These are phyloP conservation scores for Dissophora globulifera DNA, from an alignment of 192 early-diverging fungal genomes.

Conservation along the genomic window DNA sequence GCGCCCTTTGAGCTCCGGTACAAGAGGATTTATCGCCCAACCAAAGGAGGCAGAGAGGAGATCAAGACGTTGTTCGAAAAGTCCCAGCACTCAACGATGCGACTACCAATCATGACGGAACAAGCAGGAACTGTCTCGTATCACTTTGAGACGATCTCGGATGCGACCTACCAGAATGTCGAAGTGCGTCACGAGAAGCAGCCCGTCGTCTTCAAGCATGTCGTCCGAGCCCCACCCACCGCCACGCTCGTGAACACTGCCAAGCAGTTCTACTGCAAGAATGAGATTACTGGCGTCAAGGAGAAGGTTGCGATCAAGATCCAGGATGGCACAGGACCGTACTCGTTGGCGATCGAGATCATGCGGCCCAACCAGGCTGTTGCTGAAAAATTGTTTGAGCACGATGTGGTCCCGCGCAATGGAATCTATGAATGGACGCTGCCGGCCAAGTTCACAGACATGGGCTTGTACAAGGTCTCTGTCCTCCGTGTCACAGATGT, in stretches of 20 bases:
- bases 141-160: slow-evolving; percentile 28
- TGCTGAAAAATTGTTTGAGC: slow-evolving; percentile 31
- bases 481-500: slow-evolving; percentile 27
- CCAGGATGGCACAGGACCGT: slow-evolving; percentile 33
- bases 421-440: slow-evolving; percentile 42
- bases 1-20: slow-evolving; percentile 30
- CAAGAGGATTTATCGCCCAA: slow-evolving; percentile 13
- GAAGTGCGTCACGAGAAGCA: slow-evolving; percentile 26
- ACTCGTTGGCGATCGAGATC: slow-evolving; percentile 34
- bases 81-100: slow-evolving; percentile 42
- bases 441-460: slow-evolving; percentile 37
- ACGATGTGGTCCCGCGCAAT: slow-evolving; percentile 29
- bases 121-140: slow-evolving; percentile 19
- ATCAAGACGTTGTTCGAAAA: background rate
- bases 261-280: slow-evolving; percentile 36
- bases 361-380: slow-evolving; percentile 27
- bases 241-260: slow-evolving; percentile 27
- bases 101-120: slow-evolving; percentile 36
- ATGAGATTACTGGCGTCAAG: slow-evolving; percentile 34
- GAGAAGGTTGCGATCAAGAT: slow-evolving; percentile 40
- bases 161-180: slow-evolving; percentile 29
- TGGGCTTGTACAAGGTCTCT: slow-evolving; percentile 29
- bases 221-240: slow-evolving; percentile 23
- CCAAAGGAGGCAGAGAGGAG: slow-evolving; percentile 14
- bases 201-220: slow-evolving; percentile 26